These are phyloP conservation scores for Geum urbanum DNA, from an alignment of 306 rosid genomes.

Conservation along the genomic window DNA sequence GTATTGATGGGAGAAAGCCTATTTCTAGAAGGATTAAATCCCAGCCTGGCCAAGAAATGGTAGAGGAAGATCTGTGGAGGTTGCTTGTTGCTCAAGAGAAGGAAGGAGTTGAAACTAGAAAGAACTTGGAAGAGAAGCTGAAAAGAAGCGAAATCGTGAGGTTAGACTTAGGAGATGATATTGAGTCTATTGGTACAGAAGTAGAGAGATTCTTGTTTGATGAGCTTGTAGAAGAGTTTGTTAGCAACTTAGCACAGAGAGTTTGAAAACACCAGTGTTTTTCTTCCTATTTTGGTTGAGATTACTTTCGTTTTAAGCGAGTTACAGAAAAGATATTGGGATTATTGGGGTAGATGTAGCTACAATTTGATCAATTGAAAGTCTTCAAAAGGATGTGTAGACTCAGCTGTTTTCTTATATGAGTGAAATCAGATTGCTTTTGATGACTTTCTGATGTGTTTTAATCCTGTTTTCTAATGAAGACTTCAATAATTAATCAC, in stretches of 20 bases:
- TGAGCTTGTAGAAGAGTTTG: conserved; percentile 60
- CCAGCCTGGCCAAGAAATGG: conserved; percentile 34
- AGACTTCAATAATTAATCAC: background rate
- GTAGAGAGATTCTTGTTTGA: conserved; percentile 53
- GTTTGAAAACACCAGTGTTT: conserved; percentile 34
- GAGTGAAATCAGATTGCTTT: conserved; percentile 21
- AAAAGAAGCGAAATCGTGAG: conserved; percentile 48
- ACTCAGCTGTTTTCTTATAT: conserved; percentile 33
- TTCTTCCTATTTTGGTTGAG: background rate
- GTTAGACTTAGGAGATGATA: conserved; percentile 59
- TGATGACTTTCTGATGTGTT: background rate
- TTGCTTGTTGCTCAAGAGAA: conserved; percentile 53
- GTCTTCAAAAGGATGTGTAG: conserved; percentile 30
- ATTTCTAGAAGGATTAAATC: conserved; percentile 50
- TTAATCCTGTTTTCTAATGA: background rate
- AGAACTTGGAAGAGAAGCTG: conserved; percentile 31
- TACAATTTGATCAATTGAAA: conserved; percentile 36
- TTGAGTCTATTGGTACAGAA: conserved; percentile 54
- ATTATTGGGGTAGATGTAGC: conserved; percentile 22
- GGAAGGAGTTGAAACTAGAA: conserved; percentile 46
- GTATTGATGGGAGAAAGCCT: conserved; percentile 48
- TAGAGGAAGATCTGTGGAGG: conserved; percentile 73
- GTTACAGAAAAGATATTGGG: conserved; percentile 13
- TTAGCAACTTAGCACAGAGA: conserved; percentile 28
- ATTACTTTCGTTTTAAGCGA: background rate